phyloP scores from a whole-genome alignment of 495 filamentous ascomycete genomes.

The Penicillium subrubescens region DNA sequence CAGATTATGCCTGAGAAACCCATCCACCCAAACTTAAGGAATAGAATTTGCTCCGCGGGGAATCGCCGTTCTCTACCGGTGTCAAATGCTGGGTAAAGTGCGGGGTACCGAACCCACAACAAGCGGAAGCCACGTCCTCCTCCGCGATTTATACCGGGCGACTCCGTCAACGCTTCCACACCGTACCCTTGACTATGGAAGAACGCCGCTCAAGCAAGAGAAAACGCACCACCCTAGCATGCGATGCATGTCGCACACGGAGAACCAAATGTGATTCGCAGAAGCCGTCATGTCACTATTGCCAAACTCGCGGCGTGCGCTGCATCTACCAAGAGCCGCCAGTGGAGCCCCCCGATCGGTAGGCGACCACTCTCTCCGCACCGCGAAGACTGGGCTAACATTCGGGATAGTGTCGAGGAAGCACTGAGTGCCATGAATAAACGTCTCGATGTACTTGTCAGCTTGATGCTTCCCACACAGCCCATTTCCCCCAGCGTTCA shows the following conservation, averaged over 20 bases:
- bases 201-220: not conserved
- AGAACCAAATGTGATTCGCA: not conserved
- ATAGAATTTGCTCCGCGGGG: not conserved
- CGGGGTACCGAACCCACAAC: not conserved
- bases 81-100: not conserved
- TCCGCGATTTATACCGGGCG: not conserved
- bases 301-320: not conserved
- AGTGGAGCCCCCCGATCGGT: not conserved
- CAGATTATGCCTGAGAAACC: too few species aligned
- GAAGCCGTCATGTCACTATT: not conserved
- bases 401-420: not conserved
- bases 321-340: slow-evolving; percentile 1
- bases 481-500: not conserved
- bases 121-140: not conserved
- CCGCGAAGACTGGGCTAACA: not conserved
- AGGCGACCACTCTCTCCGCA: not conserved
- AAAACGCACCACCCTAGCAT: not conserved
- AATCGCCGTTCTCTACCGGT: not conserved
- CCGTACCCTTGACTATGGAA: not conserved
- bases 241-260: not conserved
- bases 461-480: not conserved
- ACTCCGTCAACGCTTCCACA: not conserved
- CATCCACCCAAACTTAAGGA: not conserved
- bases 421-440: not conserved
- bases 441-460: not conserved